Base-by-base conservation (phyloP, 371 early-diverging fungal genomes). In the Catenaria anguillulae region DNA sequence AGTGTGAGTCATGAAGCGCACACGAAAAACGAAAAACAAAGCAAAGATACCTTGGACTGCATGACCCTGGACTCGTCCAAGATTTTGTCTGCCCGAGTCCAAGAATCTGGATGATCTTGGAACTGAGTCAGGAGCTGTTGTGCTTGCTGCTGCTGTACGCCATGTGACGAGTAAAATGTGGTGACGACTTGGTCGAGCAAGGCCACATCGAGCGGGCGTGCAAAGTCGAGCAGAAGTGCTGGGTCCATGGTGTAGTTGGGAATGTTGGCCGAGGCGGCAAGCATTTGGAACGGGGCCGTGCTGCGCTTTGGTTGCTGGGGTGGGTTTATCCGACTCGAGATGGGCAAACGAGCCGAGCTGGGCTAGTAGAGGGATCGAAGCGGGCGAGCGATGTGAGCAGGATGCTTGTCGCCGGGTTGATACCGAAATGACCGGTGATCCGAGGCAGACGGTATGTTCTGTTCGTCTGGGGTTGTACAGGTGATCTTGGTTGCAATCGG, bases 31-130 rank as follows among this genome's bases (percentile, higher is more conserved):
- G 35, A 62, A 50, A 80, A 93, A 95, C n/a, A n/a, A n/a, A n/a
- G n/a, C n/a, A n/a, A n/a, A n/a, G n/a, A n/a, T n/a, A n/a, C n/a
- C 86, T 94, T 97, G 40, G 96, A 85, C 70, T 92, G 83, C 50
- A 84, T 66, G 19, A 80, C 75, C 68, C 73, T 80, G 26, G 95
- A 89, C 43, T 84, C 81, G 62, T 89, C 91, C 61, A 99, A 74
- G 70, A 99, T 98, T 29, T 75, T 77, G 71, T 98, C 98, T 23
- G 92, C 97, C 63, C 88, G 81, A 62, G 86, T 86, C 99, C 99
- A 99, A 46, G 98, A 82, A 58, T 94, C 93, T 40, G 95, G 96
- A 67, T 96, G 87, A 54, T 95, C 92, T 75, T 95, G 91, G 70
- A 99, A 98, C 73, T 92, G 88, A 33, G 90, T 84, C 68, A 97